A percentile compares a stretch with the other conserved stretches of the same genome.
Conservation (phyloP, 2,329 filamentous ascomycete species). For the Arthrobotrys iridis region DNA sequence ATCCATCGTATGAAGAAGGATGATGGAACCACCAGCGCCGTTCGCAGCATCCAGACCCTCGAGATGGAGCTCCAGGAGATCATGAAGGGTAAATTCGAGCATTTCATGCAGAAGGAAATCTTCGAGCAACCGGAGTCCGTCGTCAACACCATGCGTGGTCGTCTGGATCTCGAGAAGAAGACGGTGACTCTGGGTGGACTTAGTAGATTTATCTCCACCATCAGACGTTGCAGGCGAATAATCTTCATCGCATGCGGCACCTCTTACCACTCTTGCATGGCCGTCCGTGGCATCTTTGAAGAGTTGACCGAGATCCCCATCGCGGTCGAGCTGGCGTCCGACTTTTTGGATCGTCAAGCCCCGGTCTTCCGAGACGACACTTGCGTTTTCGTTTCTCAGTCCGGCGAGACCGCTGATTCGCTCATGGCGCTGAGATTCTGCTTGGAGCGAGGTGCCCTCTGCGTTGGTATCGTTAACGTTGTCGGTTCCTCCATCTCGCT, state of each 20-base stretch:
- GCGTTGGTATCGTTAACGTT: constrained; percentile 97
- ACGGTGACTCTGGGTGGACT: constrained; percentile 94
- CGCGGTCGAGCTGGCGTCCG: constrained; percentile 93
- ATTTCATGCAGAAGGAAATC: constrained; percentile 99
- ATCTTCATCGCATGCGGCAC: constrained; percentile 99
- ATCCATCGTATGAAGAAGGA: constrained; percentile 98
- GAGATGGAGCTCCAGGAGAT: constrained; percentile 99
- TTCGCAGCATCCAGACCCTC: constrained; percentile 96
- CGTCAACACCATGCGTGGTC: constrained; percentile 99
- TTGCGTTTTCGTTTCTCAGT: constrained; percentile 98
- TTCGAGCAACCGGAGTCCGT: constrained; percentile 99
- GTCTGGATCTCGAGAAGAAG: constrained; percentile 92
- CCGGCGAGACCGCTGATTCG: constrained; percentile 97
- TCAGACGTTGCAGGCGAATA: constrained; percentile 93
- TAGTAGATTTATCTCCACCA: constrained; percentile 94
- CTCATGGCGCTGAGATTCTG: constrained; percentile 97
- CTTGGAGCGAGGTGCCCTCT: constrained; percentile 94
- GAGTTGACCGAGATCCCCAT: constrained; percentile 98
- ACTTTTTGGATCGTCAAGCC: constrained; percentile 95
- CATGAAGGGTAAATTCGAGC: constrained; percentile 99
- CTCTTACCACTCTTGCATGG: constrained; percentile 99
- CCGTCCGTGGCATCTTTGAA: constrained; percentile 96
- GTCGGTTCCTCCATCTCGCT: constrained; percentile 98
- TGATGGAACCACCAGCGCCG: constrained; percentile 87
- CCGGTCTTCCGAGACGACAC: constrained; percentile 98